Evolutionary conservation across 2,329 filamentous ascomycete genomes (phyloP), one percentile per base, ranked within the genome.

Genomic region (Clathrospora elynae): DNA sequence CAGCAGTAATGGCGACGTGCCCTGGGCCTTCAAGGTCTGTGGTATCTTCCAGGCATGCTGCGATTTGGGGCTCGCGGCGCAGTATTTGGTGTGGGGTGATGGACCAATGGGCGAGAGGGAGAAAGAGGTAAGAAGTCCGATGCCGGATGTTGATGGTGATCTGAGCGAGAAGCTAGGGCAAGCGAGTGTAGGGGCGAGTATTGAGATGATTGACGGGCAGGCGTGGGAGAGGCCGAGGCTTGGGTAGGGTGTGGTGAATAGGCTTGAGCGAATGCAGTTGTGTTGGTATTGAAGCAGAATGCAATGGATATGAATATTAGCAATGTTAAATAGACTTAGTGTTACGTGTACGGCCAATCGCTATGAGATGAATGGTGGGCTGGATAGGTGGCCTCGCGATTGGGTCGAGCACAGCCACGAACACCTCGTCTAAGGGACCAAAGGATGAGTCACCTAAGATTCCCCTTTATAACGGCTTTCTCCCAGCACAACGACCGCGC

Each of bases 31-130:
- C 71, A 92, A 92, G 74, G 71, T 89, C 13, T 92, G 88, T 64
- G 89, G 87, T 53, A 77, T 90, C 41, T 90, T 93, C 71, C 88
- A 93, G 75, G 86, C 87, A 13, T 75, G 74, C 14, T 92, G 89
- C 71, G 88, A 95, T 72, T 72, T 77, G 34, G 84, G 87, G 51
- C 76, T 93, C 31, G 88, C 87, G 2, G 67, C 86, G 11, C 88
- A 93, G 67, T 92, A 88, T 70, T 78, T 61, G 11, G 42, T 59
- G 7, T 68, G 61, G 61, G 55, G 65, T 0, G 62, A 70, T 51
- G 64, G 66, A 4, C 53, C 55, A 0, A 18, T 29, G 9, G 53
- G 57, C 0, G 45, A 56, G 0, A 37, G 39, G 13, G 59, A 59
- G 37, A 65, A 65, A 47, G 55, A 55, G 41, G 2, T 59, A 19